Percentiles rank a stretch among this genome's conserved stretches.
These are phyloP conservation scores for Oryza nivara DNA, from an alignment of 176 grass and related monocot species.

Conservation along the genomic window DNA sequence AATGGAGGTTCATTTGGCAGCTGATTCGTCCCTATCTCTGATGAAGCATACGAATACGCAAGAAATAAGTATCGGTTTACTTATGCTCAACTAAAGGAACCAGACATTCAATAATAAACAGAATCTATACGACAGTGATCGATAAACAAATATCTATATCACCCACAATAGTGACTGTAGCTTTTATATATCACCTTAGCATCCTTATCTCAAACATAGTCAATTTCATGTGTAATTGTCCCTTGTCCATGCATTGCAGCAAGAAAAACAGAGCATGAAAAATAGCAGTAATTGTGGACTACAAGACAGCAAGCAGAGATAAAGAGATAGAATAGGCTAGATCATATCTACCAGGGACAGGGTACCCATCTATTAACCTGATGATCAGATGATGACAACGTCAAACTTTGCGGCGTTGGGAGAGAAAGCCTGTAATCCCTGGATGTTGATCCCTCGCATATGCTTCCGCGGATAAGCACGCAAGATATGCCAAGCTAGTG, in stretches of 20 bases:
- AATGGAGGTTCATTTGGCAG: neutral
- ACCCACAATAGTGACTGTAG: neutral
- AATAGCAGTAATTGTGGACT: neutral
- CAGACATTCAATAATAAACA: conserved; percentile 9
- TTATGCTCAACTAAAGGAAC: conserved; percentile 4
- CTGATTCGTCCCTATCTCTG: neutral
- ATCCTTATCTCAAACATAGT: conserved; percentile 11
- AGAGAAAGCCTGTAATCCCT: neutral
- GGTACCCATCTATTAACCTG: neutral
- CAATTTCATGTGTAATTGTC: neutral
- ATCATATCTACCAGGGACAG: neutral
- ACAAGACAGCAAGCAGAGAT: neutral
- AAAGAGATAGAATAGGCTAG: neutral
- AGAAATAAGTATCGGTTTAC: neutral
- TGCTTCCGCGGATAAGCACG: conserved; percentile 19
- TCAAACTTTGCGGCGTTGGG: conserved; percentile 14
- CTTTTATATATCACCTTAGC: neutral
- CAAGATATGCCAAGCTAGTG: neutral
- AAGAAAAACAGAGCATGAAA: neutral
- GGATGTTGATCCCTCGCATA: conserved; percentile 22
- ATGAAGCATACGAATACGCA: neutral
- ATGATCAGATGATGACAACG: neutral
- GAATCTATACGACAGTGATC: neutral
- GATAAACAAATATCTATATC: neutral
- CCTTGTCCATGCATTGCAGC: neutral